phyloP scores from a whole-genome alignment of 176 grass and related monocot genomes.

The Elaeis guineensis region DNA sequence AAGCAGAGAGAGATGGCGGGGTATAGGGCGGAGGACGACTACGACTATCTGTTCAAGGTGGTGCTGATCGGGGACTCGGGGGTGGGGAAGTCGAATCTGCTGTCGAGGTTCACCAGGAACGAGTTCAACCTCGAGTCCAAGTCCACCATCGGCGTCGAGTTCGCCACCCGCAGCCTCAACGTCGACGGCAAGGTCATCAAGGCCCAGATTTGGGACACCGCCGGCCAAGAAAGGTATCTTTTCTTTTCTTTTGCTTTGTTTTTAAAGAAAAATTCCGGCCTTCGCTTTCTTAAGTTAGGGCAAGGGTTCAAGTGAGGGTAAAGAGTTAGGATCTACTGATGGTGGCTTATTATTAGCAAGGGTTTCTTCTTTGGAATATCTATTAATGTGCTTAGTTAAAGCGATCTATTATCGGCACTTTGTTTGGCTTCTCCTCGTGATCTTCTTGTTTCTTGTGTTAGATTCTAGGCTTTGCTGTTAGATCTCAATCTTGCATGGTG shows the following conservation, averaged over 20 bases:
- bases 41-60: conserved; percentile 40
- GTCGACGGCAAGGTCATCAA: conserved; percentile 40
- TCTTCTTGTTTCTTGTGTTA: too few species aligned
- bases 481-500: too few species aligned
- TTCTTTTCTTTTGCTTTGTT: neutral
- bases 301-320: too few species aligned
- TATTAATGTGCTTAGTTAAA: too few species aligned
- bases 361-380: too few species aligned
- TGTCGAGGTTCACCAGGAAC: conserved; percentile 33
- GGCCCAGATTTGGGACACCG: conserved; percentile 53
- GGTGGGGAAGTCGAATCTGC: conserved; percentile 38
- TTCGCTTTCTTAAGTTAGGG: too few species aligned
- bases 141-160: conserved; percentile 28
- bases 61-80: conserved; percentile 37
- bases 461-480: too few species aligned
- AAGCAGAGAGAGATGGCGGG: conserved; percentile 22
- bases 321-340: too few species aligned
- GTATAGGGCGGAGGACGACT: conserved; percentile 30
- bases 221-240: conserved; percentile 36
- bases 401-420: too few species aligned
- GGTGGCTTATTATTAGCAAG: too few species aligned
- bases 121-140: conserved; percentile 40
- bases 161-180: conserved; percentile 27
- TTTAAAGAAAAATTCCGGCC: too few species aligned
- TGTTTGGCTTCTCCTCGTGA: too few species aligned